Conservation (phyloP, 176 grass and related monocot genomes). For the Eleusine indica region DNA sequence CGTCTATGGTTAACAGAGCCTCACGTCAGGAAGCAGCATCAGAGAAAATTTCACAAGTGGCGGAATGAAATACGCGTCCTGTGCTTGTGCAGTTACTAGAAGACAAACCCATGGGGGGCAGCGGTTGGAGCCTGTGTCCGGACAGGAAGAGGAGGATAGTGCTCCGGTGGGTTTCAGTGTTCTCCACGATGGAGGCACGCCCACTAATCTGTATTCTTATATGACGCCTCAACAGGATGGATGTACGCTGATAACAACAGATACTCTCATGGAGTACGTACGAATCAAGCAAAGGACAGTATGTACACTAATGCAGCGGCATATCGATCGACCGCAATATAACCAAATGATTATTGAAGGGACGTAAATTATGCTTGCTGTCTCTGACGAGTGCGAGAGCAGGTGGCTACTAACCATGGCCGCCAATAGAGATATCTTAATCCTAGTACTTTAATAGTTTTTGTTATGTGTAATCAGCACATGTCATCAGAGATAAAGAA, state of each 20-base stretch:
- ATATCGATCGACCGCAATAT: neutral
- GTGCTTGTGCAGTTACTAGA: slow-evolving; percentile 5
- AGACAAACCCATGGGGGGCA: slow-evolving; percentile 16
- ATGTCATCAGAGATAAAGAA: slow-evolving; percentile 21
- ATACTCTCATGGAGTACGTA: neutral
- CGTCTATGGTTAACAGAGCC: neutral
- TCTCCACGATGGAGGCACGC: slow-evolving; percentile 48
- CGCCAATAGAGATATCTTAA: slow-evolving; percentile 13
- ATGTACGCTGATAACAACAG: neutral
- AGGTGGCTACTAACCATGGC: slow-evolving; percentile 22
- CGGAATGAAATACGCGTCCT: slow-evolving; percentile 12
- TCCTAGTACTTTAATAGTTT: neutral
- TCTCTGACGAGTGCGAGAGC: slow-evolving; percentile 33
- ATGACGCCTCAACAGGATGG: slow-evolving; percentile 17
- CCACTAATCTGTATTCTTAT: slow-evolving; percentile 34
- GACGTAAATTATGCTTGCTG: slow-evolving; percentile 42
- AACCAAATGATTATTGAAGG: neutral
- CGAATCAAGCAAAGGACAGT: slow-evolving; percentile 13
- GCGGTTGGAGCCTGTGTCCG: slow-evolving; percentile 11
- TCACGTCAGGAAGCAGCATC: slow-evolving; percentile 18
- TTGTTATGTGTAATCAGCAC: neutral
- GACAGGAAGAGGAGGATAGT: slow-evolving; percentile 23
- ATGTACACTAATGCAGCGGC: neutral
- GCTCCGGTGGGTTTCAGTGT: slow-evolving; percentile 40
- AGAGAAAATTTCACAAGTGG: neutral